Base-by-base conservation (phyloP, 148 eudicot genomes). In the Fagopyrum tataricum region DNA sequence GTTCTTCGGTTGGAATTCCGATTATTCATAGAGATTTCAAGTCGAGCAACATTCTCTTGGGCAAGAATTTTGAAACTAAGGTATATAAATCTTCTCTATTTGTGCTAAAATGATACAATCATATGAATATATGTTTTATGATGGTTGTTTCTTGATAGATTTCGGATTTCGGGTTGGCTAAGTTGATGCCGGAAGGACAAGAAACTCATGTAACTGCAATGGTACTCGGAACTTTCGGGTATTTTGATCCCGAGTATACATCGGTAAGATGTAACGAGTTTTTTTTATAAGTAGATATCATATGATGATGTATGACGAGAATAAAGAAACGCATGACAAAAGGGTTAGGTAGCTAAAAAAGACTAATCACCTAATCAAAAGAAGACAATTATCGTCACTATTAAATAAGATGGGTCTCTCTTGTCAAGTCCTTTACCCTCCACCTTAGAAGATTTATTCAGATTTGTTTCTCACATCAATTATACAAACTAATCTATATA, bases 131-230 rank as follows among this genome's bases (percentile, higher is more conserved):
- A 31, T 31, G 37, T 52, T 52, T 61, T 58, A 17, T 61, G 41
- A 14, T 61, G 17, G 17, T 31, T 31, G 69, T 15, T 31, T 64
- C 0, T 5, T 64, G 69, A 67, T 85, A 91, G 98, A 91, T 93
- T 82, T 91, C 98, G 49, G 98, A 93, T 81, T 93, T 93, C 79
- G 98, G 98, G 71, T 87, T 90, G 24, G 98, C 98, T n/a, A 93
- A 90, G 84, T 72, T 93, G 76, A 87, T 93, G 98, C 98, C 98
- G 51, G 96, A 90, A 69, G 98, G 94, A 66, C 90, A 90, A 74
- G 94, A 93, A 73, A 86, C 84, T 44, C 84, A 78, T 77, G 85
- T 83, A 79, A 93, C 96, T 4, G 94, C 94, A 52, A 89, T 86
- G 85, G 91, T 93, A 51, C 92, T 93, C 7, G 98, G 98, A 70